Evolutionary conservation across 2,329 filamentous ascomycete species (phyloP).

Genomic region (Pseudogymnoascus sp.): DNA sequence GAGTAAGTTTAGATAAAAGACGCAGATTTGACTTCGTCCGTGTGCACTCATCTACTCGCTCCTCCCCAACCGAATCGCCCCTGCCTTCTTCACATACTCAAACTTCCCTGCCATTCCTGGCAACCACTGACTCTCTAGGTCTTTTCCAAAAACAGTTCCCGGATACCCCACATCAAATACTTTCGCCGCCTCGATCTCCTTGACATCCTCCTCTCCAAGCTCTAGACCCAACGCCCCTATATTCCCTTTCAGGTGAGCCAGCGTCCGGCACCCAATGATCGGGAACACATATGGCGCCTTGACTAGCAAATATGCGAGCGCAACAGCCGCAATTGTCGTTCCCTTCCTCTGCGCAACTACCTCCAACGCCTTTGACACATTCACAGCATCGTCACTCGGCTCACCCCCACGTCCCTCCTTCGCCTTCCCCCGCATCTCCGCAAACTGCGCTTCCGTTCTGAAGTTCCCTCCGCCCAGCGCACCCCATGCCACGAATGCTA

Average conservation of each 20-base stretch:
- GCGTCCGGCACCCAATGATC: constrained; percentile 61
- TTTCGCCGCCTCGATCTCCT: constrained; percentile 55
- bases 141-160: constrained; percentile 46
- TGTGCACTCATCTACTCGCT: neutral
- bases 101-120: constrained; percentile 37
- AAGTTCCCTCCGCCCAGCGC: constrained; percentile 44
- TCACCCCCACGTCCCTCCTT: constrained; percentile 21
- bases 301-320: constrained; percentile 66
- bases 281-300: constrained; percentile 69
- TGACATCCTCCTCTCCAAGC: constrained; percentile 54
- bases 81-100: constrained; percentile 41
- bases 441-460: constrained; percentile 39
- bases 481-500: constrained; percentile 51
- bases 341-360: constrained; percentile 48
- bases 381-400: constrained; percentile 42
- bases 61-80: constrained; percentile 3
- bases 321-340: constrained; percentile 52
- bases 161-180: constrained; percentile 64
- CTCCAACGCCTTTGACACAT: constrained; percentile 46
- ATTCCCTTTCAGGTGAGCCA: constrained; percentile 63
- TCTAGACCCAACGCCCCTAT: constrained; percentile 58
- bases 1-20: too few species aligned
- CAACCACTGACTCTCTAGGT: constrained; percentile 27
- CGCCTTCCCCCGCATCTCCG: constrained; percentile 30
- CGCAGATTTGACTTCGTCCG: neutral